A percentile compares a stretch with the other conserved stretches of the same genome.
These are phyloP conservation scores for Carallia brachiata DNA, from an alignment of 345 rosid species.

Conservation along the genomic window DNA sequence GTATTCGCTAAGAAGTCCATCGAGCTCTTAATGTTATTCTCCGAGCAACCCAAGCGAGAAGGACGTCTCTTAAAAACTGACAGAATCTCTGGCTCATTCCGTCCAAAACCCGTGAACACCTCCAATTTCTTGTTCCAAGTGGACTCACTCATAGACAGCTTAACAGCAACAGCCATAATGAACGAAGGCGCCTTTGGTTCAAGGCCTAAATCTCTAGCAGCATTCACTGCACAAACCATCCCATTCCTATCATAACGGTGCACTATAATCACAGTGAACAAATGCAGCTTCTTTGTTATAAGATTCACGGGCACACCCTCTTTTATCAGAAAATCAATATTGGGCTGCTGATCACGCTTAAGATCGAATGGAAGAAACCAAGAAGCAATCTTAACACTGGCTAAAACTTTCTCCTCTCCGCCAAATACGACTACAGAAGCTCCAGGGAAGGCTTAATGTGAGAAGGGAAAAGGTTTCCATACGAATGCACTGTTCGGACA, in stretches of 20 bases:
- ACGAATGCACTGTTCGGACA: no score
- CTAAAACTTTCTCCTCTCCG: constrained; percentile 6
- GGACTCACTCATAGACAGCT: constrained; percentile 6
- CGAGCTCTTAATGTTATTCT: constrained; percentile 3
- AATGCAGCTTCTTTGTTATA: not conserved
- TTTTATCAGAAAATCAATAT: constrained; percentile 18
- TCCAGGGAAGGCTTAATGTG: constrained; percentile 17
- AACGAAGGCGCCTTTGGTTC: constrained; percentile 17
- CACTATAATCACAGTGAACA: not conserved
- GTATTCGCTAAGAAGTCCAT: constrained; percentile 23
- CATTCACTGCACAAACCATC: constrained; percentile 2
- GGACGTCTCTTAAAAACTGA: constrained; percentile 19
- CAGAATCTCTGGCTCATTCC: constrained; percentile 23
- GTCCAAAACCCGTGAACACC: constrained; percentile 26
- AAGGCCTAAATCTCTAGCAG: constrained; percentile 20
- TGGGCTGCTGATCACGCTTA: constrained; percentile 10
- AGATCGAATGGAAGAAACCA: constrained; percentile 13
- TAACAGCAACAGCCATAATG: constrained; percentile 14
- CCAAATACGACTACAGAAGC: constrained; percentile 8
- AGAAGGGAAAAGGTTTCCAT: not conserved
- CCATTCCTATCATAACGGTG: not conserved
- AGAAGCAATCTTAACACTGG: constrained; percentile 17
- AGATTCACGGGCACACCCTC: constrained; percentile 20
- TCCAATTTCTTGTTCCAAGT: constrained; percentile 26
- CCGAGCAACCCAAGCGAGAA: not conserved